Conservation (phyloP, 495 filamentous ascomycete genomes). For the Astrothelium macrocarpum region DNA sequence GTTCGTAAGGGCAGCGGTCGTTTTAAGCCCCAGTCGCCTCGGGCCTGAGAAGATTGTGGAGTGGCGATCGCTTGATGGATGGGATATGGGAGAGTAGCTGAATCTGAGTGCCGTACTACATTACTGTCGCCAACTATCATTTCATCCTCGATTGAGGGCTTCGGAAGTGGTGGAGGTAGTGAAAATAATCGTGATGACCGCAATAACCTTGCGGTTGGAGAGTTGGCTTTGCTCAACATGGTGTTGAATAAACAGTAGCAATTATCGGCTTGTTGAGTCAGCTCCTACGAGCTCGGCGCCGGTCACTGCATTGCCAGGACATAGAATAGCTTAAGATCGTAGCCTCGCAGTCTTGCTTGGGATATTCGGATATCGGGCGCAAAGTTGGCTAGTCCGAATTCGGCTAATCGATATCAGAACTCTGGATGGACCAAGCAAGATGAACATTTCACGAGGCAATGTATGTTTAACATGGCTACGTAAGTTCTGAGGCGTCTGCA, state of each 20-base stretch:
- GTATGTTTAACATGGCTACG: not conserved
- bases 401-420: not conserved
- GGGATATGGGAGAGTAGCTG: constrained; percentile 68
- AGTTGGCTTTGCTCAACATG: constrained; percentile 36
- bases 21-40: constrained; percentile 94
- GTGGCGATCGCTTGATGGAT: constrained; percentile 78
- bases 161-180: constrained; percentile 46
- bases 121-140: constrained; percentile 28
- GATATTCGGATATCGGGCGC: not conserved
- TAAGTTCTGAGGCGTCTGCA: not conserved
- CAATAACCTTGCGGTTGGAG: constrained; percentile 55
- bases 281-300: not conserved
- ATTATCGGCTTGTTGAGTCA: not conserved
- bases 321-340: not conserved
- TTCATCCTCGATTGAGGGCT: constrained; percentile 33
- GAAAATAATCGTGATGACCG: constrained; percentile 58
- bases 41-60: constrained; percentile 56
- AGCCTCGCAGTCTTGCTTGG: not conserved
- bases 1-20: constrained; percentile 65
- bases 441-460: not conserved
- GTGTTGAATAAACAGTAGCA: not conserved
- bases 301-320: not conserved
- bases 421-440: not conserved
- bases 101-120: constrained; percentile 35
- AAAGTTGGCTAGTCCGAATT: not conserved